A percentile compares a stretch with the other conserved stretches of the same genome.
phyloP scores from a whole-genome alignment of 345 rosid genomes.

The Rhodamnia argentea region DNA sequence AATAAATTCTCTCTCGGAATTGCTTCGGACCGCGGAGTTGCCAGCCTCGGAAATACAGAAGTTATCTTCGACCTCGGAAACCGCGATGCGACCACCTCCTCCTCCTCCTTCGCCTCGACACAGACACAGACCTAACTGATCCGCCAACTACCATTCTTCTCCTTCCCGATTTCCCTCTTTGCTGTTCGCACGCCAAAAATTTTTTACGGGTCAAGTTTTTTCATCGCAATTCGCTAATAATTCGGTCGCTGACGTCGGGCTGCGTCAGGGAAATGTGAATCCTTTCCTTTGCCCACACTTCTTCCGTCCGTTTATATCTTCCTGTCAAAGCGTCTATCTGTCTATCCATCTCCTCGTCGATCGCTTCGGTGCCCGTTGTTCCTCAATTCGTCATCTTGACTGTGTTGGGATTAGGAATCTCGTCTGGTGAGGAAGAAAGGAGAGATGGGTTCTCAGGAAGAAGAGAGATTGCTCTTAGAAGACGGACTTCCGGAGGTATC shows the following conservation, averaged over 20 bases:
- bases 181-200: not conserved
- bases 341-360: not conserved
- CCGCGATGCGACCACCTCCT: not conserved
- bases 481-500: not conserved
- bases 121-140: not conserved
- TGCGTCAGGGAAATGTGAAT: not conserved
- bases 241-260: not conserved
- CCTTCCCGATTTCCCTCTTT: not conserved
- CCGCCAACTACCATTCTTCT: not conserved
- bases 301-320: not conserved
- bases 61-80: too few relatives aligned
- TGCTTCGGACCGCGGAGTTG: too few relatives aligned
- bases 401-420: too few relatives aligned
- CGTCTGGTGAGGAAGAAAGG: not conserved
- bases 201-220: not conserved
- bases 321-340: not conserved
- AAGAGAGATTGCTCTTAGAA: conserved; percentile 11
- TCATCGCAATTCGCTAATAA: not conserved
- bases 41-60: too few relatives aligned
- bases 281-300: not conserved
- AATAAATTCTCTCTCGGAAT: too few relatives aligned
- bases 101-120: not conserved
- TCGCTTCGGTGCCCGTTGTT: not conserved
- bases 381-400: not conserved
- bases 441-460: conserved; percentile 49